Conservation (phyloP, 306 rosid genomes). For the Begonia loranthoides region DNA sequence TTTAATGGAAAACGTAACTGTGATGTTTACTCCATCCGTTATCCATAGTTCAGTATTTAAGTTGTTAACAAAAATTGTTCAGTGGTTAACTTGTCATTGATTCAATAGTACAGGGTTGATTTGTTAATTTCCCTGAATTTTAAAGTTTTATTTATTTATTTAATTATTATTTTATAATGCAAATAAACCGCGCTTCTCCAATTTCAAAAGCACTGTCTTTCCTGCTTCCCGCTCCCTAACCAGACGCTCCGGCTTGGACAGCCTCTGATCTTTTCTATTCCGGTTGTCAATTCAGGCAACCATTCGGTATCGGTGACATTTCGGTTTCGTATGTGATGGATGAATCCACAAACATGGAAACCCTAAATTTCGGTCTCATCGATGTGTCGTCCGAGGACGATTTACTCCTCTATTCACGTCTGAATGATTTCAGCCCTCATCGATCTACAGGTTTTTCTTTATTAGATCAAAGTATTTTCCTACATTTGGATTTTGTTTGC, state of each 20-base stretch:
- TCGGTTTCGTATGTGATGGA: neutral
- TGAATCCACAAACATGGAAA: neutral
- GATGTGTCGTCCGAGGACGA: constrained; percentile 84
- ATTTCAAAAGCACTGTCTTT: neutral
- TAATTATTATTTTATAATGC: neutral
- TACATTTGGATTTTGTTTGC: neutral
- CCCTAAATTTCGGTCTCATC: no score
- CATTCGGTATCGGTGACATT: neutral
- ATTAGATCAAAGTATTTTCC: neutral
- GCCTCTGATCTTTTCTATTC: neutral
- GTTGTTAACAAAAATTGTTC: no score
- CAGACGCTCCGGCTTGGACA: no score
- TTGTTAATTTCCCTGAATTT: no score
- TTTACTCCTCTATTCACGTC: constrained; percentile 45
- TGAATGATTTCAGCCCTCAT: constrained; percentile 11
- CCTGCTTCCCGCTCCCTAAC: no score
- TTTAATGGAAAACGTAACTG: no score
- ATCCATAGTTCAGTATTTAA: no score
- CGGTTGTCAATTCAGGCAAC: neutral
- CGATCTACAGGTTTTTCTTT: constrained; percentile 26
- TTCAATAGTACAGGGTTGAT: no score
- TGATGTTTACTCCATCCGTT: no score
- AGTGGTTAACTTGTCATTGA: no score
- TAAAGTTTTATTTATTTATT: no score
- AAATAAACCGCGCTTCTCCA: neutral